Percentiles rank a stretch among this genome's conserved stretches.
These are phyloP conservation scores for Delitschia confertaspora DNA, from an alignment of 495 filamentous ascomycete species.

Conservation along the genomic window DNA sequence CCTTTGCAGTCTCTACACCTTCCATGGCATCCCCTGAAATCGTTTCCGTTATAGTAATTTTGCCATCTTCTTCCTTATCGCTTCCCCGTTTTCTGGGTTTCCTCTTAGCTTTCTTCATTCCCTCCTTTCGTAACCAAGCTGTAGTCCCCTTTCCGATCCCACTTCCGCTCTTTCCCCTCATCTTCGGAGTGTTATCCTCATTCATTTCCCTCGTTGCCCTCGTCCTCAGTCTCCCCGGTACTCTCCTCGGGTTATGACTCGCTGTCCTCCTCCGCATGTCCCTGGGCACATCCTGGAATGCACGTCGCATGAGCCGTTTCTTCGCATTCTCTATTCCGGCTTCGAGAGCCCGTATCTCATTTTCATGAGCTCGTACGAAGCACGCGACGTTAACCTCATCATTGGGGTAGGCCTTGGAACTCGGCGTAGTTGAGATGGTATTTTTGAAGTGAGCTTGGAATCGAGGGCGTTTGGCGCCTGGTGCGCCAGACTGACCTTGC, in stretches of 20 bases:
- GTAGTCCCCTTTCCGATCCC: constrained; percentile 46
- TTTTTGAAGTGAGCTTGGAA: constrained; percentile 3
- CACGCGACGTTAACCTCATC: constrained; percentile 19
- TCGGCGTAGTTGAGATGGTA: constrained; percentile 11
- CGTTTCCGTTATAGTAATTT: constrained; percentile 9
- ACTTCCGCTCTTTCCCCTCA: constrained; percentile 61
- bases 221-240: constrained; percentile 67
- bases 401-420: constrained; percentile 17
- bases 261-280: constrained; percentile 78
- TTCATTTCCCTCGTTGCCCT: constrained; percentile 73
- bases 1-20: not conserved
- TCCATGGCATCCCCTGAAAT: too few species aligned
- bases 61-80: constrained; percentile 5
- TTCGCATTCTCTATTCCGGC: constrained; percentile 67
- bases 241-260: constrained; percentile 86
- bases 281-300: constrained; percentile 83
- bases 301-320: constrained; percentile 55
- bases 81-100: constrained; percentile 35
- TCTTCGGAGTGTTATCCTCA: constrained; percentile 85
- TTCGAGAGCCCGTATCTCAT: constrained; percentile 79
- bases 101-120: constrained; percentile 59
- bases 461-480: constrained; percentile 13
- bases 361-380: constrained; percentile 76
- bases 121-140: constrained; percentile 72
- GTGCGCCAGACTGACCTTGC: not conserved